These are phyloP conservation scores for Cryptococcus sp. DNA, from an alignment of 1,284 basidiomycete species.

Conservation along the genomic window DNA sequence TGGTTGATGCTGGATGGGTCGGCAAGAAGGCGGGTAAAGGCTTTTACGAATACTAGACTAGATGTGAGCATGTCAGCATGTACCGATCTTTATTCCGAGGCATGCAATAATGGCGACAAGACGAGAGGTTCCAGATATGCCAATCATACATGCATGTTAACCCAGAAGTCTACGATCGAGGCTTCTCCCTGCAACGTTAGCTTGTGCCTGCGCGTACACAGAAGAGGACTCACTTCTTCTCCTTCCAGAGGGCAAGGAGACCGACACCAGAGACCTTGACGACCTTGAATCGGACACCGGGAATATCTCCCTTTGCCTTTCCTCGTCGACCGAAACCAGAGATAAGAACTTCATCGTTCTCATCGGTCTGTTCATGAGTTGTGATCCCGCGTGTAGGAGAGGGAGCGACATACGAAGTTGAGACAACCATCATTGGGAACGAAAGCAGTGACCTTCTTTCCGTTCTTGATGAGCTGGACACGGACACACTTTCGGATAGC, in stretches of 20 bases:
- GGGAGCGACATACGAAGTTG: conserved; percentile 83
- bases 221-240: conserved; percentile 73
- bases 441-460: conserved; percentile 98
- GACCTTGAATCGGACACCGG: conserved; percentile 91
- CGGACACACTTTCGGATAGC: conserved; percentile 99
- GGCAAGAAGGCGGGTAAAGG: conserved; percentile 72
- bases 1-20: conserved; percentile 94
- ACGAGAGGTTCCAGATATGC: background rate
- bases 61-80: background rate
- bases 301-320: conserved; percentile 65
- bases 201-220: too few relatives aligned
- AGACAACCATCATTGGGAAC: conserved; percentile 95
- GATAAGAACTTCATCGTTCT: conserved; percentile 99
- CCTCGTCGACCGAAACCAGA: conserved; percentile 99
- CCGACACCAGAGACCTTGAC: conserved; percentile 99
- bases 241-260: conserved; percentile 94
- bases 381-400: conserved; percentile 30
- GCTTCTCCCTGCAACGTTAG: conserved; percentile 28
- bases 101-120: background rate
- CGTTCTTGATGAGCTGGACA: conserved; percentile 99
- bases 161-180: conserved; percentile 24
- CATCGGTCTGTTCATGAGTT: conserved; percentile 55
- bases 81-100: background rate
- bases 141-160: conserved; percentile 31
- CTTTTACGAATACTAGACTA: conserved; percentile 64